A percentile compares a stretch with the other conserved stretches of the same genome.
Evolutionary conservation across 2,329 filamentous ascomycete species (phyloP).

Genomic region (Blastomyces emzantsi): DNA sequence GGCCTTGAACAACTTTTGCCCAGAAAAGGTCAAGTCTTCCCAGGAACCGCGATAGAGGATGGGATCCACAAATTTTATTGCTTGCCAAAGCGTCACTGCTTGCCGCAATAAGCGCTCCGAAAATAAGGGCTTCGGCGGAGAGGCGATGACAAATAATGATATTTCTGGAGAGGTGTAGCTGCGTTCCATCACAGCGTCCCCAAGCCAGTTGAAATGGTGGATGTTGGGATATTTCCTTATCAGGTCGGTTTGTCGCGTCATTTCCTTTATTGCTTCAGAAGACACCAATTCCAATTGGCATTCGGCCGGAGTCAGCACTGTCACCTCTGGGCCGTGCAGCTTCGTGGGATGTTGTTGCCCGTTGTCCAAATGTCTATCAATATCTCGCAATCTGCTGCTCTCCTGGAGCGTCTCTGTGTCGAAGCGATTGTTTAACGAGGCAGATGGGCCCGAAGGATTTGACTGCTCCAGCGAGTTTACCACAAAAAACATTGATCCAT

Average conservation of each 20-base stretch:
- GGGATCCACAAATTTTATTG: slow-evolving; percentile 16
- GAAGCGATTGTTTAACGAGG: neutral
- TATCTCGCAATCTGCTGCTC: neutral
- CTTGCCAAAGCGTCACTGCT: slow-evolving; percentile 9
- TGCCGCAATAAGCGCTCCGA: neutral
- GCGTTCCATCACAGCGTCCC: slow-evolving; percentile 11
- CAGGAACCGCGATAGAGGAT: slow-evolving; percentile 13
- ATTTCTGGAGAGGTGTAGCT: slow-evolving; percentile 16
- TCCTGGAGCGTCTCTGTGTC: neutral
- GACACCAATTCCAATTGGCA: neutral
- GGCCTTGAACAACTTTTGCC: slow-evolving; percentile 9
- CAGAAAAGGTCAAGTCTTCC: slow-evolving; percentile 6
- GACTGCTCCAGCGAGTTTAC: neutral
- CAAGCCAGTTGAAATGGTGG: slow-evolving; percentile 18
- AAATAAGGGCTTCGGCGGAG: slow-evolving; percentile 12
- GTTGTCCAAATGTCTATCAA: neutral
- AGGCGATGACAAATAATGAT: slow-evolving; percentile 14
- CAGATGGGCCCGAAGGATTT: neutral
- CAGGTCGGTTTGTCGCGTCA: neutral
- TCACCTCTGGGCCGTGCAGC: neutral
- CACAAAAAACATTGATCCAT: neutral
- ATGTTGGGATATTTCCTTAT: slow-evolving; percentile 4
- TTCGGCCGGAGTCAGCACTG: neutral
- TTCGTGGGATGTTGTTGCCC: neutral
- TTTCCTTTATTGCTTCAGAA: neutral